phyloP scores from a whole-genome alignment of 2,329 filamentous ascomycete species.

The Talaromyces sp. region DNA sequence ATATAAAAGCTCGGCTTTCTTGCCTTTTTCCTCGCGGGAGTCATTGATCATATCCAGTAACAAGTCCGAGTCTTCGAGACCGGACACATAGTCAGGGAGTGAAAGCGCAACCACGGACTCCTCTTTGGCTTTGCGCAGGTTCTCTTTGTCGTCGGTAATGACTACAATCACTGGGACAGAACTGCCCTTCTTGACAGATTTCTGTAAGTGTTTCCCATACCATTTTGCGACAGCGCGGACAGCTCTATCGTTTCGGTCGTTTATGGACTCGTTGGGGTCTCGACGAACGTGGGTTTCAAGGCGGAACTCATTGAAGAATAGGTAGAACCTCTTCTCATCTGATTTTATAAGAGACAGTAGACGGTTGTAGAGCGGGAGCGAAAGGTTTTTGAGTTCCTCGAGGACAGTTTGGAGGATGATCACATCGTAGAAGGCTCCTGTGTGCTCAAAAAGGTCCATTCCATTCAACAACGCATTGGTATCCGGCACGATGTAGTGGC shows the following conservation, averaged over 20 bases:
- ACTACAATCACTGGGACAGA: constrained; percentile 75
- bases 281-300: constrained; percentile 81
- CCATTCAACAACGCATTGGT: constrained; percentile 93
- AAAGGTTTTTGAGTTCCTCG: constrained; percentile 91
- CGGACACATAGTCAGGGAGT: constrained; percentile 71
- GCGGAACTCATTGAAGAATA: constrained; percentile 98
- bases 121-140: constrained; percentile 70
- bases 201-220: constrained; percentile 77
- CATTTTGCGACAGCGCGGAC: constrained; percentile 80
- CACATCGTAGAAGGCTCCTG: constrained; percentile 91
- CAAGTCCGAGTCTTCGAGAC: constrained; percentile 75
- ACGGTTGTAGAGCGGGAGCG: constrained; percentile 89
- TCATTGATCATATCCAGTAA: constrained; percentile 91
- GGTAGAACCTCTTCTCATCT: constrained; percentile 94
- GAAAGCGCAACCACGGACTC: constrained; percentile 65
- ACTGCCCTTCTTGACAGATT: constrained; percentile 50
- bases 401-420: constrained; percentile 92
- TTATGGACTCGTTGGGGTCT: constrained; percentile 75
- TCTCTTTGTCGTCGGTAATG: constrained; percentile 88
- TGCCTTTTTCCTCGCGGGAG: constrained; percentile 62
- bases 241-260: constrained; percentile 92
- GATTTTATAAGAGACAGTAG: constrained; percentile 86
- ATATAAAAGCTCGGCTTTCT: constrained; percentile 69
- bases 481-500: constrained; percentile 91
- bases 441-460: constrained; percentile 95